Conservation (phyloP, 2,329 filamentous ascomycete genomes). For the Trichoderma polysporum region DNA sequence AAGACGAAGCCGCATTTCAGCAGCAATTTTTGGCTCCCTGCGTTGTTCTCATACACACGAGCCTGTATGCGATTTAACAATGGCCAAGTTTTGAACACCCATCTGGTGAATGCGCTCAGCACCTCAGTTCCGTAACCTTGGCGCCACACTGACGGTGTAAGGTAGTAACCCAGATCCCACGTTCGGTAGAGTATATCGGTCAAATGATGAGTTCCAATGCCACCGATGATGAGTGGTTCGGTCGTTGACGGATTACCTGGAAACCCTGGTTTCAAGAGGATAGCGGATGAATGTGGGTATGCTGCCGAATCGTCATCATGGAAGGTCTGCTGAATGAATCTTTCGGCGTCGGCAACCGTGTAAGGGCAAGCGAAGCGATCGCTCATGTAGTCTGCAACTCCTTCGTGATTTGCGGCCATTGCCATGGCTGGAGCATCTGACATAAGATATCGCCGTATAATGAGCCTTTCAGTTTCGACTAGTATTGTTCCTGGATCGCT, state of each 20-base stretch:
- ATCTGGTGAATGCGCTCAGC: constrained; percentile 39
- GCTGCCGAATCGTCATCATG: constrained; percentile 26
- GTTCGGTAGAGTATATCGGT: constrained; percentile 43
- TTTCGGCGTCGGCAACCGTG: constrained; percentile 39
- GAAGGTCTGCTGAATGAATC: constrained; percentile 34
- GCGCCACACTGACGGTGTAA: constrained; percentile 45
- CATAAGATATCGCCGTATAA: constrained; percentile 42
- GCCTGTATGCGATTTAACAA: constrained; percentile 33
- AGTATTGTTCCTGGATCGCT: constrained; percentile 32
- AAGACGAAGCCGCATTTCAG: constrained; percentile 32
- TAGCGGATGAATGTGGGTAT: constrained; percentile 33
- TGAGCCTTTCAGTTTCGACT: constrained; percentile 35
- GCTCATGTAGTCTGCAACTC: constrained; percentile 42
- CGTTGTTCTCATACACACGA: constrained; percentile 38
- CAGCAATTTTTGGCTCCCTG: constrained; percentile 44
- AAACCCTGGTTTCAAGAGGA: constrained; percentile 35
- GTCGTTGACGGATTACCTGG: constrained; percentile 29
- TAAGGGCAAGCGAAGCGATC: constrained; percentile 49
- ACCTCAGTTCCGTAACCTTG: constrained; percentile 46
- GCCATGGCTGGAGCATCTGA: constrained; percentile 41
- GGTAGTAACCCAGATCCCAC: constrained; percentile 52
- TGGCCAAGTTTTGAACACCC: constrained; percentile 45
- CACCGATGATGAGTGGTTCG: constrained; percentile 38
- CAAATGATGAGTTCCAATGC: constrained; percentile 40
- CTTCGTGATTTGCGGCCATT: constrained; percentile 39